Percentiles rank a stretch among this genome's conserved stretches.
phyloP scores from a whole-genome alignment of 148 eudicot species.

The Pouteria glomerata region DNA sequence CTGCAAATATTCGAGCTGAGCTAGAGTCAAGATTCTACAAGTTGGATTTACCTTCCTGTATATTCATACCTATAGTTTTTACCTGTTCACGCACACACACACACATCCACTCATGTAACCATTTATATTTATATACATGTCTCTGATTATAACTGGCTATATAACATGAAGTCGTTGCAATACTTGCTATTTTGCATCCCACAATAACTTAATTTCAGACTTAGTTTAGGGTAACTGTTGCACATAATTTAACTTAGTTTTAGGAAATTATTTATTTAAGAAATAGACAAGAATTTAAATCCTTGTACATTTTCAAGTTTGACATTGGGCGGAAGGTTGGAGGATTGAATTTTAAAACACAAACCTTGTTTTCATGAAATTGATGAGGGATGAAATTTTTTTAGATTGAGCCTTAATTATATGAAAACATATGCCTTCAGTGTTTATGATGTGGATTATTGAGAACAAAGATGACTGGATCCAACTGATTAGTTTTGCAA shows the following conservation, averaged over 20 bases:
- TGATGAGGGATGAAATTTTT: no score
- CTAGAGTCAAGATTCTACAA: slow-evolving; percentile 80
- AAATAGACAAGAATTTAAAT: neutral
- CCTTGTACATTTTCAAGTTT: neutral
- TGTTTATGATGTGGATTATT: neutral
- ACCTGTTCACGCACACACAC: neutral
- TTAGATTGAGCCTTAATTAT: neutral
- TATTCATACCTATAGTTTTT: neutral
- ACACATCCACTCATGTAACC: neutral
- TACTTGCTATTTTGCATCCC: neutral
- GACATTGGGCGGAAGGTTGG: neutral
- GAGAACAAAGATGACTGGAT: neutral
- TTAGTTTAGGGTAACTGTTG: neutral
- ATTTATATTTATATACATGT: neutral
- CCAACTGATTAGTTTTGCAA: neutral
- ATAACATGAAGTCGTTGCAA: neutral
- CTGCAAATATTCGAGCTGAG: slow-evolving; percentile 64
- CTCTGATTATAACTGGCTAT: neutral
- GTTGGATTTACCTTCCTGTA: slow-evolving; percentile 27
- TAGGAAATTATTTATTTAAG: neutral
- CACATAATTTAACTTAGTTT: neutral
- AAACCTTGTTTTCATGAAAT: neutral
- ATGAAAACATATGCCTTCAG: neutral
- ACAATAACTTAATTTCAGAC: neutral
- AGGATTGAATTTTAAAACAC: neutral